These are phyloP conservation scores for Cladosporium sphaerospermum DNA, from an alignment of 2,329 filamentous ascomycete genomes.

Conservation along the genomic window DNA sequence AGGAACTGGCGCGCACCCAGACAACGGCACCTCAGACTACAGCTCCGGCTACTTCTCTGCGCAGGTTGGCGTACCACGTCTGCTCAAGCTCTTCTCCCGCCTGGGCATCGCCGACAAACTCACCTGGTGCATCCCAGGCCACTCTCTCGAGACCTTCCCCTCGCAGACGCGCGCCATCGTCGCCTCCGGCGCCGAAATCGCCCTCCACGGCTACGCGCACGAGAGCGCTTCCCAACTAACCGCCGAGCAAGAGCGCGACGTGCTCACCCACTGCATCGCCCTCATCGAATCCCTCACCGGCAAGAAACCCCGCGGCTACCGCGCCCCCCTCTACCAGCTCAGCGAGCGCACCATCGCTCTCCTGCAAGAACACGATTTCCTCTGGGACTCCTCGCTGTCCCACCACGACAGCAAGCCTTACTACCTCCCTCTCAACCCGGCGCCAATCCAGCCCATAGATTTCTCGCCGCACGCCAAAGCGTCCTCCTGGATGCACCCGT, in stretches of 20 bases:
- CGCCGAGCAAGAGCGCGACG: constrained; percentile 44
- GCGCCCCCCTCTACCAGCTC: constrained; percentile 48
- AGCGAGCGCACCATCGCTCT: constrained; percentile 44
- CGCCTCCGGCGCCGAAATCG: constrained; percentile 49
- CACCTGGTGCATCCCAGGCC: constrained; percentile 57
- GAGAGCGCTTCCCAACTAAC: constrained; percentile 43
- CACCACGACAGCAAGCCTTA: constrained; percentile 48
- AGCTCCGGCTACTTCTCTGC: constrained; percentile 51
- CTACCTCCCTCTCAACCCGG: constrained; percentile 37
- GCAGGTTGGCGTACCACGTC: constrained; percentile 50
- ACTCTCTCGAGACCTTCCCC: constrained; percentile 54
- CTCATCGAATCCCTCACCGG: constrained; percentile 40
- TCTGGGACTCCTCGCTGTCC: constrained; percentile 48
- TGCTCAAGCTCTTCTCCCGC: constrained; percentile 50
- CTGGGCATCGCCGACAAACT: constrained; percentile 46
- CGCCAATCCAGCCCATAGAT: constrained; percentile 36
- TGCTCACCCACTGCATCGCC: constrained; percentile 43
- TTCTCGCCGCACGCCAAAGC: constrained; percentile 35
- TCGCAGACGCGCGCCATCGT: constrained; percentile 45
- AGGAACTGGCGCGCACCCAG: constrained; percentile 48
- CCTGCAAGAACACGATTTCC: constrained; percentile 44
- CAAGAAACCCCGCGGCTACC: constrained; percentile 43
- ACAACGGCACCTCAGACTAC: constrained; percentile 52
- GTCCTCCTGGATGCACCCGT: constrained; percentile 42
- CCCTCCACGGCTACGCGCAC: constrained; percentile 45